Base-by-base conservation (phyloP, 2,329 filamentous ascomycete genomes). In the Chrysoporthe puriensis region DNA sequence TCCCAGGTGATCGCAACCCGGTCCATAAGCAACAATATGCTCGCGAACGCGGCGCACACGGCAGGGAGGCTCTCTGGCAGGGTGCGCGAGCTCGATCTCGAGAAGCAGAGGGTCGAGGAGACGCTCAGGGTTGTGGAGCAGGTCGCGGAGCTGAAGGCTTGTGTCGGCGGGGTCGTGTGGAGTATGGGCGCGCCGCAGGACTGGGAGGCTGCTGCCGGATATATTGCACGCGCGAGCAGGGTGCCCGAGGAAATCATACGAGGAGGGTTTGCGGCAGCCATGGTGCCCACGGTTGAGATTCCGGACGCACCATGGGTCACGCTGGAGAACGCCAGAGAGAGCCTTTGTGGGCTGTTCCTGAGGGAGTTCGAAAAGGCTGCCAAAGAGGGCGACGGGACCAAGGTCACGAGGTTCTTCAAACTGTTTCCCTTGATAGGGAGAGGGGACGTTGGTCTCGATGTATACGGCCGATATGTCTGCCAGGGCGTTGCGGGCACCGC, bases 171-270 rank as follows among this genome's bases (percentile, higher is more conserved):
- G 56, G 94, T 98, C 13, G 90, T 95, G 36, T 96, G 94, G 21
- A 96, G 92, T 69, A 99, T 99, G 96, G 96, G 95, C 44, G 95
- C 94, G 4, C 93, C 96, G 54, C 96, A 99, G 79, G 96, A 99
- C 81, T 99, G 96, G 96, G 96, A 99, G 79, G 96, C 93, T 3
- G 96, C 96, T 3, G 96, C 96, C 1, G 91, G 87, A 59, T 98
- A 98, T 78, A 86, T 99, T 68, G 88, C 91, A 71, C 88, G 95
- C 57, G 94, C 96, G 7, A 89, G 89, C 69, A 89, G 91, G 72
- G 89, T 99, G 14, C 94, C 95, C 0, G 85, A 89, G 62, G 85
- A 91, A 1, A 95, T 99, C 62, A 85, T 94, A 62, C 86, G 91
- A 72, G 93, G 96, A 36, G 87, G 89, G 18, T 99, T 99, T 76